These are phyloP conservation scores for Colletotrichum tabaci DNA, from an alignment of 2,329 filamentous ascomycete genomes.

Conservation along the genomic window DNA sequence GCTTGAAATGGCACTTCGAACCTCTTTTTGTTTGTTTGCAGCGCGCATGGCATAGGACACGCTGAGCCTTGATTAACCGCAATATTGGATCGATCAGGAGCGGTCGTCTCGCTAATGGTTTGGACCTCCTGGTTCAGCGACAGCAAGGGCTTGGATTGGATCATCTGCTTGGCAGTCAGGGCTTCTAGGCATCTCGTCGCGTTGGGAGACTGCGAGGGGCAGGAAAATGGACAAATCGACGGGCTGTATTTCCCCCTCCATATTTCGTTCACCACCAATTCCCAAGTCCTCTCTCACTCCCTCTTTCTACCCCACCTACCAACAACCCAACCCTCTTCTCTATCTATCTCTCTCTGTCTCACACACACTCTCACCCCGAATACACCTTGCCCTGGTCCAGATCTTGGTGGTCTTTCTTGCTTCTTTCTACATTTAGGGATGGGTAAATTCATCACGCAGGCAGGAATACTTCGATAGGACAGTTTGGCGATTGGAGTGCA, in stretches of 20 bases:
- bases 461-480: constrained; percentile 62
- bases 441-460: constrained; percentile 54
- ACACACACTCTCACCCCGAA: constrained; percentile 23
- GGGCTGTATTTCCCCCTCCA: constrained; percentile 37
- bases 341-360: too few relatives aligned
- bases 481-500: constrained; percentile 67
- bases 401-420: constrained; percentile 43
- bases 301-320: not conserved
- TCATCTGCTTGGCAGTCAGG: constrained; percentile 34
- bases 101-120: constrained; percentile 37
- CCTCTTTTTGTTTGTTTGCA: constrained; percentile 40
- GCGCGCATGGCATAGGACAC: constrained; percentile 42
- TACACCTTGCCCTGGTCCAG: constrained; percentile 42
- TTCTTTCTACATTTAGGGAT: constrained; percentile 50
- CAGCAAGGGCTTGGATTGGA: constrained; percentile 35
- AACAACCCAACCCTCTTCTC: constrained; percentile 36
- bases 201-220: constrained; percentile 8
- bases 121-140: constrained; percentile 35
- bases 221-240: constrained; percentile 30
- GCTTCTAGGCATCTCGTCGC: constrained; percentile 27
- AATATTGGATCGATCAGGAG: constrained; percentile 30
- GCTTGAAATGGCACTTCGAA: constrained; percentile 40
- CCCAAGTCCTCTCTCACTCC: constrained; percentile 24
- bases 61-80: constrained; percentile 38
- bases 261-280: constrained; percentile 32